phyloP scores from a whole-genome alignment of 306 rosid genomes.

The Sindora glabra region DNA sequence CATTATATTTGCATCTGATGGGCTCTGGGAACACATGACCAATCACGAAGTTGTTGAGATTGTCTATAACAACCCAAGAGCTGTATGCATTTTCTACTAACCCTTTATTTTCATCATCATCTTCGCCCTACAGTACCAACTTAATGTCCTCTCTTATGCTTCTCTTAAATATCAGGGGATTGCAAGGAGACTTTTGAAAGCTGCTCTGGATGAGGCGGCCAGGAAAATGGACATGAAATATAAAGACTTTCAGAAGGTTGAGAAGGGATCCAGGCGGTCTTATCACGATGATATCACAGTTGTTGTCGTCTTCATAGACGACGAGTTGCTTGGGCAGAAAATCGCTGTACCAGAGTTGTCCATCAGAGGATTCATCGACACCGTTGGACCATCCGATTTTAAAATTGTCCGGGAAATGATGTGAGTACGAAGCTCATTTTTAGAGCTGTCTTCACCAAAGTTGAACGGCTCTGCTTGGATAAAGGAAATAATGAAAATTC shows the following conservation, averaged over 20 bases:
- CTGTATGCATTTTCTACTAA: conserved; percentile 29
- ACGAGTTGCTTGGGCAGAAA: conserved; percentile 39
- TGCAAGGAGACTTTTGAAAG: conserved; percentile 59
- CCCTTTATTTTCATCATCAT: background rate
- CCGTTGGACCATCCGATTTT: conserved; percentile 67
- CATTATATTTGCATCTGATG: conserved; percentile 83
- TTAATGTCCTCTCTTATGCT: too few relatives aligned
- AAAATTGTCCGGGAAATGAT: conserved; percentile 33
- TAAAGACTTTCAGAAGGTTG: conserved; percentile 61
- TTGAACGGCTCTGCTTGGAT: conserved; percentile 23
- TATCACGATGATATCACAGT: conserved; percentile 80
- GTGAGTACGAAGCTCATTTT: conserved; percentile 25
- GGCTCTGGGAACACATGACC: conserved; percentile 85
- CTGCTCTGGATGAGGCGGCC: conserved; percentile 64
- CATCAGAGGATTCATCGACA: conserved; percentile 58
- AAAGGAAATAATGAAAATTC: conserved; percentile 23
- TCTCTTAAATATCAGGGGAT: conserved; percentile 47
- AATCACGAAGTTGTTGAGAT: conserved; percentile 76
- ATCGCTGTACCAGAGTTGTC: conserved; percentile 54
- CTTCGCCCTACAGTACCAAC: too few relatives aligned
- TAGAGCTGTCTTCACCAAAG: conserved; percentile 25
- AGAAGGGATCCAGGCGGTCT: conserved; percentile 57
- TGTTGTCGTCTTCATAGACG: conserved; percentile 70
- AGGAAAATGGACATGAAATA: conserved; percentile 66
- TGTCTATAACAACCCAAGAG: conserved; percentile 54